Base-by-base conservation (phyloP, 2,329 filamentous ascomycete species). In the Dactylellina sp. region DNA sequence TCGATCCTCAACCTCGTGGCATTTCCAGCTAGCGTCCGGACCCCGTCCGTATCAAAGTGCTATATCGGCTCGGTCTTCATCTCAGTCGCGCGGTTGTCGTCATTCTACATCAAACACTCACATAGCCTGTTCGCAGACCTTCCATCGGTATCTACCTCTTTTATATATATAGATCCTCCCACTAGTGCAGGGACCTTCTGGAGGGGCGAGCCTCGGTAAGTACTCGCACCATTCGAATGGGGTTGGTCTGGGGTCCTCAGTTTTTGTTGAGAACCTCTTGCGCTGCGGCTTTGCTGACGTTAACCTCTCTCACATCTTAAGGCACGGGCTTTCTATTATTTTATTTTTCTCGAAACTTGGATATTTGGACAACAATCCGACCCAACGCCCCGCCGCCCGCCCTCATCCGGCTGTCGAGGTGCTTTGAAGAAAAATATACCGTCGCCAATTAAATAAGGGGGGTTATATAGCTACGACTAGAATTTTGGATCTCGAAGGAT, bases 241-340 rank as follows among this genome's bases (percentile, higher is more conserved):
- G 22, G 37, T 28, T 63, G 44, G 59, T 55, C 40, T 18, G 55
- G 63, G 55, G 63, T 47, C 47, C 22, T 47, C 18, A 25, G 52
- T 60, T 60, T 68, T 62, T 70, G 64, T 70, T 70, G 64, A 70
- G 64, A 53, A 70, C n/a, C 35, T 32, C 9, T 32, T 32, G 28
- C 28, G 28, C 46, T 53, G 53, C 63, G 63, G 55, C 46, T 61
- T 68, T 62, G 64, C 64, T 70, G 64, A 70, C 64, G 64, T 70
- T 70, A 56, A 70, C 64, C 55, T 55, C 64, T 60, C 37, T 35
- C 22, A 37, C 56, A n/a, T 28, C 12, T 16, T 12, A 12, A 59
- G 39, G 9, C 39, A n/a, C 5, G 5, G 12, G 14, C 4, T 42
- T 42, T 42, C 12, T 5, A n/a, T 5, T 42, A 42, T 4, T 28